Conservation (phyloP, 169 alveolate genomes). For the Eimeria praecox region DNA sequence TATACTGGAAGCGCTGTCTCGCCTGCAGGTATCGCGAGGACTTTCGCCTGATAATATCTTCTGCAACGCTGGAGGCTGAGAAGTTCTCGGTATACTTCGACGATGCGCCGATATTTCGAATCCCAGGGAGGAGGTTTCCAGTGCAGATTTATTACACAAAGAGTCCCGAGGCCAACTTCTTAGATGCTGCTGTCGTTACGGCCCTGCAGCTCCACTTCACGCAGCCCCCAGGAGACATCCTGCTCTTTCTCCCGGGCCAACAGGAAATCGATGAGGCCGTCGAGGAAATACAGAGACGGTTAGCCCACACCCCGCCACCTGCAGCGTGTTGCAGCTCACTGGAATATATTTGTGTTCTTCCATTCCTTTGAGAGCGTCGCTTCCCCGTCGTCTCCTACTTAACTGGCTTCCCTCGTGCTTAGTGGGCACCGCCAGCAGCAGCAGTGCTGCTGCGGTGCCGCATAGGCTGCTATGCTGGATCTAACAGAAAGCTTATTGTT, state of each 20-base stretch:
- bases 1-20: background rate
- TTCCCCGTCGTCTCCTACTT: background rate
- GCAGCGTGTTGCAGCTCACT: no score
- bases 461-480: background rate
- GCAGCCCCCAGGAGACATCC: slow-evolving; percentile 99
- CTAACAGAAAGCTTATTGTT: background rate
- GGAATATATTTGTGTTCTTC: no score
- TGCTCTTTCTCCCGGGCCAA: slow-evolving; percentile 99
- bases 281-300: slow-evolving; percentile 85
- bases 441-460: background rate
- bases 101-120: slow-evolving; percentile 85
- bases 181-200: slow-evolving; percentile 99
- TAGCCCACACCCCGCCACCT: background rate
- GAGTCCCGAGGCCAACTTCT: slow-evolving; percentile 99
- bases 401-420: background rate
- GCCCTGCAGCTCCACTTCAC: slow-evolving; percentile 99
- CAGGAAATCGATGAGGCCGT: slow-evolving; percentile 90
- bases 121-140: slow-evolving; percentile 93
- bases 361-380: background rate
- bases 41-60: slow-evolving; percentile 93
- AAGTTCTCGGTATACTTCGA: slow-evolving; percentile 98
- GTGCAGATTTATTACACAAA: slow-evolving; percentile 99
- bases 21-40: slow-evolving; percentile 89
- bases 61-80: slow-evolving; percentile 99
- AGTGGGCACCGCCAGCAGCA: background rate